Evolutionary conservation across 805 yeast species (phyloP), one percentile per base, ranked within the genome.

Genomic region (Yarrowia sp.): DNA sequence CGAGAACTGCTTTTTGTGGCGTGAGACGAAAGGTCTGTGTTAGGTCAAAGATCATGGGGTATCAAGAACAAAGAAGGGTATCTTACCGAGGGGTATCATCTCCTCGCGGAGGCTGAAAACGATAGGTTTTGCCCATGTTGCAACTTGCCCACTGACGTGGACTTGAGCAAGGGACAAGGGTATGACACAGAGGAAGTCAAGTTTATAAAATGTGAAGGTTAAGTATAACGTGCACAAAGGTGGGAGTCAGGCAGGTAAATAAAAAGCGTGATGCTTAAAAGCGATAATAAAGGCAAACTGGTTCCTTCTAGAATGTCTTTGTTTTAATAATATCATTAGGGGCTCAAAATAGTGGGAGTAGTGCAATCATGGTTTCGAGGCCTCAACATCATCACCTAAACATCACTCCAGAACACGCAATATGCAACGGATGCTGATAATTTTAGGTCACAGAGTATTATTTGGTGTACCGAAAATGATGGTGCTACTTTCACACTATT

Each of bases 71-170:
- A 36, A 14, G 14, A 17, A 2, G 55, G 55, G 55, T 32, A 48
- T 33, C 57, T 50, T 50, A 50, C 57, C 57, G 57, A 50, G 57
- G 57, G 57, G 57, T 36, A 50, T 50, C 57, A 36, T 50, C 36
- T 10, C 43, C 43, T 50, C 57, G 42, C 18, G 42, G 57, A 36
- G 57, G 57, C 41, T 36, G 57, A 43, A 3, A 50, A 4, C 57
- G 32, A 33, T 36, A 18, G 32, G 57, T 50, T 50, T 50, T 50
- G 57, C 57, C 57, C 57, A 50, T 50, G 18, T 50, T 50, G 57
- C 57, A 50, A 36, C 42, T 10, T 50, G 57, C 43, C 57, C 57
- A 50, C 57, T 3, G 33, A 22, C 14, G 57, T 50, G 57, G 57
- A 50, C 57, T 50, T 35, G 42, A 50, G 57, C 57, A 50, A 50